Base-by-base conservation (phyloP, 371 early-diverging fungal genomes). In the Mortierella sp. region DNA sequence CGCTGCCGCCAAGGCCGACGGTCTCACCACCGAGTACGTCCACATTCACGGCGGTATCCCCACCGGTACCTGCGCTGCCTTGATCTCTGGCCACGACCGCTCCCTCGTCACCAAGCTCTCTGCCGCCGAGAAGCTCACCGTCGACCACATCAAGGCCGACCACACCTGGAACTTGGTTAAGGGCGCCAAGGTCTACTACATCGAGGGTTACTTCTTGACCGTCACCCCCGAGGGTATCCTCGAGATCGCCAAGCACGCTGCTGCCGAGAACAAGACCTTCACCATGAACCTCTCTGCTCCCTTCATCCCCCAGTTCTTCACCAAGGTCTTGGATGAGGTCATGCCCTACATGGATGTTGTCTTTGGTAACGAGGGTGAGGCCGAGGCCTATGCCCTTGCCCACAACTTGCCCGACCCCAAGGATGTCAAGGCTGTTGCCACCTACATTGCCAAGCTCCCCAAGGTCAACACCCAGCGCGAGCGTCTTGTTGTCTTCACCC, bases 341-440 rank as follows among this genome's bases (percentile, higher is more conserved):
- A 80, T 96, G 74, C 95, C 96, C 63, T 97, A 97, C 91, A 92
- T 94, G 82, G 97, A 98, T 88, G 87, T 97, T 65, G 88, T 99
- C 78, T 98, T 98, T 88, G 98, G 98, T 89, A 99, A 99, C 89
- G 99, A 99, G 88, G 92, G 96, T 85, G 99, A 99, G 88, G 98
- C 98, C 63, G 94, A 90, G 49, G 94, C 98, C 56, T 97, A 94
- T 86, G 91, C 97, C 63, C 84, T 90, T 60, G 90, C 94, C 74
- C 93, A 96, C 90, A 91, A 90, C 71, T 90, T 93, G 87, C 90
- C 88, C 44, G 80, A 83, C 71, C 88, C 94, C 77, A 90, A 91
- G 70, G 95, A 96, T 82, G 89, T 97, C 87, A 91, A 92, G 89
- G 95, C 92, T 63, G 95, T 96, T 80, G 98, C 97, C 79, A 89